Evolutionary conservation across 768 basidiomycete species (phyloP).

Genomic region (Collybia mongolica): DNA sequence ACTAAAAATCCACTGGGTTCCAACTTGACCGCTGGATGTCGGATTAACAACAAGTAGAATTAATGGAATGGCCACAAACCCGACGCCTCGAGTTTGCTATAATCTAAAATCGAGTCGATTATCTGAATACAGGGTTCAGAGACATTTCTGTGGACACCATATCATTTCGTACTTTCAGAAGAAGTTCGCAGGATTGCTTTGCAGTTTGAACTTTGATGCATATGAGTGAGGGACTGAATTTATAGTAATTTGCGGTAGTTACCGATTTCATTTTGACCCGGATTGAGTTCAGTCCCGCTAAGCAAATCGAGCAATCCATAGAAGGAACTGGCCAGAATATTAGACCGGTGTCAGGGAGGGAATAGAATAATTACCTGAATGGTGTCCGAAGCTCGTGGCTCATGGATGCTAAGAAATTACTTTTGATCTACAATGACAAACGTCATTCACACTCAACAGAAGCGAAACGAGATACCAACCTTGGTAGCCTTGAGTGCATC

Average conservation of each 20-base stretch:
- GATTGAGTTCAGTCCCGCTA: conserved; percentile 66
- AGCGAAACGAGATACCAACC: conserved; percentile 27
- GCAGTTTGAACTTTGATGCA: conserved; percentile 62
- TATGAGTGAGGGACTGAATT: not conserved
- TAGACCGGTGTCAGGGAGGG: not conserved
- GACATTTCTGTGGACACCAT: no score
- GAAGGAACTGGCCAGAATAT: conserved; percentile 49
- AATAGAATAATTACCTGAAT: conserved; percentile 49
- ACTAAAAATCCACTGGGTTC: conserved; percentile 66
- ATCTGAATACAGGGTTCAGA: conserved; percentile 39
- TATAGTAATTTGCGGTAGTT: not conserved
- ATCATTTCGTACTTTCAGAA: conserved; percentile 51
- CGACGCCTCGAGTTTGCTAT: conserved; percentile 77
- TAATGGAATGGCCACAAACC: conserved; percentile 30
- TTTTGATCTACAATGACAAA: conserved; percentile 57
- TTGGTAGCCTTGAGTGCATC: conserved; percentile 75
- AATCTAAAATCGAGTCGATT: conserved; percentile 77
- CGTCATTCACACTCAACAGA: not conserved
- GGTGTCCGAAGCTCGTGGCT: conserved; percentile 77
- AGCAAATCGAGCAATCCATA: conserved; percentile 76
- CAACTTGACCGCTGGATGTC: conserved; percentile 57
- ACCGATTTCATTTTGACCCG: conserved; percentile 72
- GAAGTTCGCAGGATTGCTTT: conserved; percentile 73
- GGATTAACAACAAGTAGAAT: conserved; percentile 7
- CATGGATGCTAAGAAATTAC: conserved; percentile 77